Conservation (phyloP, 352 stramenopile genomes). For the Phytophthora macrochlamydospora region DNA sequence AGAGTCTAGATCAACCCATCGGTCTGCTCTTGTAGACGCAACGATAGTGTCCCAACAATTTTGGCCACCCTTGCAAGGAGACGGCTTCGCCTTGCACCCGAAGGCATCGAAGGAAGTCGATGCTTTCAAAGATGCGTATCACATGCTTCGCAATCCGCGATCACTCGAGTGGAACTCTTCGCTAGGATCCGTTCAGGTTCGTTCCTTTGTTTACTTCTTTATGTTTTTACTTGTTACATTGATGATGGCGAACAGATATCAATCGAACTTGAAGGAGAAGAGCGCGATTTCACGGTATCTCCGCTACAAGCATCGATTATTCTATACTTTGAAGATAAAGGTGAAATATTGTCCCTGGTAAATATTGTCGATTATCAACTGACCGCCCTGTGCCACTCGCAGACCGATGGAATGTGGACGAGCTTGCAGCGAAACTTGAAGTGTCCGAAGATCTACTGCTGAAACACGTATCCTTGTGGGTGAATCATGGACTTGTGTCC, state of each 20-base stretch:
- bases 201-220: conserved; percentile 23
- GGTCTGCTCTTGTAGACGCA: conserved; percentile 69
- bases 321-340: conserved; percentile 94
- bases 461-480: conserved; percentile 70
- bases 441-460: conserved; percentile 61
- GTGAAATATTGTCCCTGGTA: conserved; percentile 22
- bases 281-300: conserved; percentile 89
- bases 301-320: conserved; percentile 95
- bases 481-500: conserved; percentile 69
- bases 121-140: conserved; percentile 91
- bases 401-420: conserved; percentile 66
- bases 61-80: conserved; percentile 95
- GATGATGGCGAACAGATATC: conserved; percentile 36
- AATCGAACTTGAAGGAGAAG: conserved; percentile 90
- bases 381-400: conserved; percentile 5
- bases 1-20: background rate
- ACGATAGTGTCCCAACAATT: conserved; percentile 98
- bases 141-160: conserved; percentile 94
- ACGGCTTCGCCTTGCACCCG: conserved; percentile 92
- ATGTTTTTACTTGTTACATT: conserved; percentile 7
- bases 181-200: conserved; percentile 91
- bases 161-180: conserved; percentile 93
- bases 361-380: background rate
- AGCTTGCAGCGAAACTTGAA: conserved; percentile 64
- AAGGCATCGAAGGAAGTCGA: conserved; percentile 81